Base-by-base conservation (phyloP, 2,329 filamentous ascomycete genomes). In the Fusarium humuli region DNA sequence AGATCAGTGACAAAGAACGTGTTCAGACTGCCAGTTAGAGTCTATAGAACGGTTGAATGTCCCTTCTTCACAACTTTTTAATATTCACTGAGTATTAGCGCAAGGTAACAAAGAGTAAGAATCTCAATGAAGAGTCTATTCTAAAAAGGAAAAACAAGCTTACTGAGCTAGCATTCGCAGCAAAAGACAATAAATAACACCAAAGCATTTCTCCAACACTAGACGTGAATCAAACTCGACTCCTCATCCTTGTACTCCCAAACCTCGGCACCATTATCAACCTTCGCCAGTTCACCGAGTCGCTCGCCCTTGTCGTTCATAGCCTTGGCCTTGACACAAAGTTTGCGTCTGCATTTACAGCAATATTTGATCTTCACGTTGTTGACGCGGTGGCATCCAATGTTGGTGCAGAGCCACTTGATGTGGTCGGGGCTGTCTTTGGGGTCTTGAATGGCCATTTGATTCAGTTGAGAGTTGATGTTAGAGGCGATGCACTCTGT, bases 271-370 rank as follows among this genome's bases (percentile, higher is more conserved):
- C 20, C 41, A 23, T 18, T 8, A 4, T 16, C 20, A 9, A 23
- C 8, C 10, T 22, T 16, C 0, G 11, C 9, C 9, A 44, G 41
- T 2, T 11, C 16, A 0, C 22, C 41, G 0, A 44, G 20, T 3
- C 4, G 7, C 1, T 44, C 14, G 0, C 14, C 20, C 6, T 16
- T 22, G 1, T 23, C 8, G 1, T 23, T 44, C 22, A 23, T 10
- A 7, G 22, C 41, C 6, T 23, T 16, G 0, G 41, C 14, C 6
- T 16, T 16, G 3, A 23, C 14, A 2, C 14, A 23, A 2, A 22
- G 22, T 12, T 23, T 44, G 8, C 20, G 20, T 16, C 10, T 1
- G 0, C 41, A 44, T 44, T 22, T 16, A 0, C 11, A 2, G 22
- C 22, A 44, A 18, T 14, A 10, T 22, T 7, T 23, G 8, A 10